Conservation (phyloP, 345 rosid genomes). For the Ceriops tagal region DNA sequence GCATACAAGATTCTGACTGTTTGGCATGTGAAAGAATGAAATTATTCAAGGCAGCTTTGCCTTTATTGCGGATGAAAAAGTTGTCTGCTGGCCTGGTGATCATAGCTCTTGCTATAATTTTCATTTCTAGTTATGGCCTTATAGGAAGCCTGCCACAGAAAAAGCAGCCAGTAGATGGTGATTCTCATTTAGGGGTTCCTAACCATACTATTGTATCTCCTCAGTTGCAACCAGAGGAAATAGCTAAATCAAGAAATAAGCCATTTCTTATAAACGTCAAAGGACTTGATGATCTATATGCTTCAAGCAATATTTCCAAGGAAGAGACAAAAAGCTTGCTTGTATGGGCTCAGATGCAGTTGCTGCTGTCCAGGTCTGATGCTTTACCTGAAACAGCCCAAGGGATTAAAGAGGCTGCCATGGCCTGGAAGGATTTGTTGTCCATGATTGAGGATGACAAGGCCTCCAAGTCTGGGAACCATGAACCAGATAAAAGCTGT, state of each 20-base stretch:
- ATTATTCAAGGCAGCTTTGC: conserved; percentile 28
- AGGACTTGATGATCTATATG: conserved; percentile 58
- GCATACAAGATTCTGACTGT: not conserved
- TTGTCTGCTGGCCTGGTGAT: conserved; percentile 75
- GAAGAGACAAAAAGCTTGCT: conserved; percentile 45
- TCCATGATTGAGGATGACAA: conserved; percentile 34
- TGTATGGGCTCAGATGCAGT: conserved; percentile 64
- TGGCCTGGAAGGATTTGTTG: conserved; percentile 55
- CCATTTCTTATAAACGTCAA: conserved; percentile 15
- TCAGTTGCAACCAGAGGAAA: conserved; percentile 21
- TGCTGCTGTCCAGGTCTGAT: conserved; percentile 63
- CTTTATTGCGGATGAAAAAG: conserved; percentile 52
- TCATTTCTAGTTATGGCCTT: conserved; percentile 50
- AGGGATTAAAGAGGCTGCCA: conserved; percentile 74
- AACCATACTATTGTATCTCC: conserved; percentile 19
- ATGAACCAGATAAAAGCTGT: conserved; percentile 37
- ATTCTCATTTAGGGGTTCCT: conserved; percentile 21
- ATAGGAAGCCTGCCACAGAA: conserved; percentile 34
- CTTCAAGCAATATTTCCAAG: conserved; percentile 38
- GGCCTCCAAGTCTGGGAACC: conserved; percentile 13
- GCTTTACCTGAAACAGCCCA: conserved; percentile 69
- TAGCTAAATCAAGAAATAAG: conserved; percentile 13
- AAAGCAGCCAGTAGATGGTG: conserved; percentile 37
- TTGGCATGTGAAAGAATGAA: conserved; percentile 16
- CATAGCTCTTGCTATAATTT: conserved; percentile 49